These are phyloP conservation scores for Solanum peruvianum DNA, from an alignment of 257 asterid species.

Conservation along the genomic window DNA sequence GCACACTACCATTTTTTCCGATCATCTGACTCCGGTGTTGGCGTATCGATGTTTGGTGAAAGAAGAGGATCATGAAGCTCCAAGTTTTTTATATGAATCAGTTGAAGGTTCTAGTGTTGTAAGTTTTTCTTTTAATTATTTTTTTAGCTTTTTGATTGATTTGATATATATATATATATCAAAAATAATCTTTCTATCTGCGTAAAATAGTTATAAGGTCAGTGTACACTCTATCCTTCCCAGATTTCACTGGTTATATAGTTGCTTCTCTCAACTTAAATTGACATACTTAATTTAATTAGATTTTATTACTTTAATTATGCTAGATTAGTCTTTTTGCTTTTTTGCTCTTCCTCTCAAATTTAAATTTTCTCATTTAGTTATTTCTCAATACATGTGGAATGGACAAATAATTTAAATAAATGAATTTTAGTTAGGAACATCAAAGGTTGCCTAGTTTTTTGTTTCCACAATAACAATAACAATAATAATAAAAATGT, in stretches of 20 bases:
- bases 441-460: neutral
- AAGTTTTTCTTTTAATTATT: neutral
- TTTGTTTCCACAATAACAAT: too few species aligned
- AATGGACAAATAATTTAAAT: neutral
- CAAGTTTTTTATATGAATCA: constrained; percentile 86
- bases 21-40: constrained; percentile 85
- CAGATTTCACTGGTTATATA: neutral
- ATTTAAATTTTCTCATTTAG: too few species aligned
- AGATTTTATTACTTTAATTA: too few species aligned
- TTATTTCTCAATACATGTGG: too few species aligned
- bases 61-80: constrained; percentile 83
- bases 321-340: neutral
- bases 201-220: neutral
- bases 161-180: neutral
- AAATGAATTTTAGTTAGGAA: neutral
- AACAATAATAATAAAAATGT: too few species aligned
- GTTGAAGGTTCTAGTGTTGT: constrained; percentile 65
- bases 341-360: too few species aligned
- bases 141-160: neutral
- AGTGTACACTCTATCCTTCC: neutral
- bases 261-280: neutral
- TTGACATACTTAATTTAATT: too few species aligned
- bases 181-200: too few species aligned
- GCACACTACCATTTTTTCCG: constrained; percentile 67
- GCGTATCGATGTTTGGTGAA: constrained; percentile 91